Percentiles rank a stretch among this genome's conserved stretches.
Conservation (phyloP, 1,284 basidiomycete genomes). For the Papiliotrema laurentii region DNA sequence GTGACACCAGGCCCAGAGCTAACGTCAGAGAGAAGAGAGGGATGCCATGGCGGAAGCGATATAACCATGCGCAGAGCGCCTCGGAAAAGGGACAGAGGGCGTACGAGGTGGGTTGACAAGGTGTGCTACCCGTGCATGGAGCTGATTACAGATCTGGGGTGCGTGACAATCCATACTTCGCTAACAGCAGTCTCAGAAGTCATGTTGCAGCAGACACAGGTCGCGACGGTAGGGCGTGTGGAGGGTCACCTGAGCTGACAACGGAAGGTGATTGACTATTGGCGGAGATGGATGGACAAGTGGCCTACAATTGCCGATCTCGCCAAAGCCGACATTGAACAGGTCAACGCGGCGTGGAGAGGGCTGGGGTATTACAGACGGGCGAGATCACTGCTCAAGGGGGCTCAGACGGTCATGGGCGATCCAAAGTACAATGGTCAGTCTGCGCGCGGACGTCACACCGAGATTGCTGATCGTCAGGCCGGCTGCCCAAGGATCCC, state of each 20-base stretch:
- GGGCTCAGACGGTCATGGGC: constrained; percentile 69
- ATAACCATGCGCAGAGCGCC: constrained; percentile 22
- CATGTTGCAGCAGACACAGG: constrained; percentile 95
- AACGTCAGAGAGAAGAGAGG: constrained; percentile 36
- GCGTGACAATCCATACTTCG: background rate
- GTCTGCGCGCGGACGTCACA: background rate
- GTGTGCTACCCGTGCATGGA: background rate
- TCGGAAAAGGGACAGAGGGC: constrained; percentile 45
- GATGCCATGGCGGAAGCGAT: constrained; percentile 48
- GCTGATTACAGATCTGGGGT: constrained; percentile 29
- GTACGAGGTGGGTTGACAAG: constrained; percentile 41
- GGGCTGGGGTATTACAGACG: constrained; percentile 87
- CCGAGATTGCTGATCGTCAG: constrained; percentile 10
- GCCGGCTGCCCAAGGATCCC: constrained; percentile 69
- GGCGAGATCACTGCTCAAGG: constrained; percentile 70
- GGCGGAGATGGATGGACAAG: constrained; percentile 73
- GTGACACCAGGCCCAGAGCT: background rate
- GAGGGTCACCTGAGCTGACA: background rate
- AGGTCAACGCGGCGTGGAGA: constrained; percentile 80
- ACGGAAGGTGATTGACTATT: constrained; percentile 68
- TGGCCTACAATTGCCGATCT: constrained; percentile 79
- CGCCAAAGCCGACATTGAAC: constrained; percentile 69
- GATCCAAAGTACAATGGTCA: constrained; percentile 52
- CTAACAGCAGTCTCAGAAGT: constrained; percentile 65
- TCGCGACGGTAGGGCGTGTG: constrained; percentile 55